A percentile compares a stretch with the other conserved stretches of the same genome.
Evolutionary conservation across 2,329 filamentous ascomycete genomes (phyloP).

Genomic region (Xylaria sp.): DNA sequence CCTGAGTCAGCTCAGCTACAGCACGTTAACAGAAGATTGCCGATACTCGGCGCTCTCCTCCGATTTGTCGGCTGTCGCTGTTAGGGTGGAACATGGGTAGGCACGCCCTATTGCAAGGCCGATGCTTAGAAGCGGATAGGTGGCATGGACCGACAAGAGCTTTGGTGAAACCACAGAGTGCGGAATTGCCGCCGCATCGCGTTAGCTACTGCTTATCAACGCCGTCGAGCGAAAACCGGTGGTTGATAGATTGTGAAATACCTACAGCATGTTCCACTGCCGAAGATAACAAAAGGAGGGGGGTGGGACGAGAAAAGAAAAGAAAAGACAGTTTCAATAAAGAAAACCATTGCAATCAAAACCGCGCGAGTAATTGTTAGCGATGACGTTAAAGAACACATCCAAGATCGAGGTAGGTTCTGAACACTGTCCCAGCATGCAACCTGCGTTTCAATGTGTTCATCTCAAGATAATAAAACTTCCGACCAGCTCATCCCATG

Average conservation of each 20-base stretch:
- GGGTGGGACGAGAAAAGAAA: not conserved
- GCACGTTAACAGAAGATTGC: too few relatives aligned
- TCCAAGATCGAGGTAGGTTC: constrained; percentile 46
- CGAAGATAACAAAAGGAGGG: not conserved
- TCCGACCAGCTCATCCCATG: constrained; percentile 48
- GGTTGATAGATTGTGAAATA: too few relatives aligned
- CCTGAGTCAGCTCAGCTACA: not conserved
- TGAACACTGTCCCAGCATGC: constrained; percentile 6
- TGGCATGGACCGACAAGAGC: constrained; percentile 11
- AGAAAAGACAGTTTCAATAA: not conserved
- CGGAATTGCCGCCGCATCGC: constrained; percentile 11
- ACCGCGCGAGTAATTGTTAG: not conserved
- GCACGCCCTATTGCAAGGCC: not conserved
- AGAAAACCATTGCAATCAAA: not conserved
- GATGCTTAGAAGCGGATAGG: not conserved
- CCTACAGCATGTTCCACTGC: not conserved
- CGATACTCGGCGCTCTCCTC: not conserved
- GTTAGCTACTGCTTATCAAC: not conserved
- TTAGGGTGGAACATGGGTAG: not conserved
- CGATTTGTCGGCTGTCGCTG: too few relatives aligned
- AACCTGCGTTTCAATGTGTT: not conserved
- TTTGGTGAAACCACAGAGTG: not conserved
- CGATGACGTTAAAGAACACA: constrained; percentile 35
- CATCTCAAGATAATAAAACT: not conserved
- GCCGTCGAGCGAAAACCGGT: constrained; percentile 16